Conservation (phyloP, 1,139 yeast species). For the Sugiyamaella paludigena region DNA sequence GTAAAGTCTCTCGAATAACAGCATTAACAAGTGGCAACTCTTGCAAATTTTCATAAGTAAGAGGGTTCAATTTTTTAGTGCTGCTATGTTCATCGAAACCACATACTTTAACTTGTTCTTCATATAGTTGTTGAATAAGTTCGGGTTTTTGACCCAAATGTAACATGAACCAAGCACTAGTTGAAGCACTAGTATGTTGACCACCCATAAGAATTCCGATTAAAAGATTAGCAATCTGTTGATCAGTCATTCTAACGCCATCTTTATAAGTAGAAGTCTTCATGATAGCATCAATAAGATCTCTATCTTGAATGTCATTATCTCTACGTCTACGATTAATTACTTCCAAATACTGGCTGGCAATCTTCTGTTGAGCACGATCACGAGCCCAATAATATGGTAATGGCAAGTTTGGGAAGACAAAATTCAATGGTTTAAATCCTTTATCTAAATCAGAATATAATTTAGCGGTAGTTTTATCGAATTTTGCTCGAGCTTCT, state of each 20-base stretch:
- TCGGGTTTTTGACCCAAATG: slow-evolving; percentile 87
- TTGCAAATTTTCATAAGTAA: slow-evolving; percentile 79
- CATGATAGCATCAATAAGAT: slow-evolving; percentile 86
- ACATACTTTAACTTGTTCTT: slow-evolving; percentile 67
- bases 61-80: slow-evolving; percentile 39
- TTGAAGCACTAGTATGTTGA: slow-evolving; percentile 96
- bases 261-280: slow-evolving; percentile 82
- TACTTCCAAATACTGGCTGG: slow-evolving; percentile 74
- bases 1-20: slow-evolving; percentile 85
- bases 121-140: slow-evolving; percentile 72
- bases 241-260: slow-evolving; percentile 90
- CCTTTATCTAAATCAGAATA: slow-evolving; percentile 95
- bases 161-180: slow-evolving; percentile 90
- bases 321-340: slow-evolving; percentile 66
- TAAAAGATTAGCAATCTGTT: slow-evolving; percentile 87
- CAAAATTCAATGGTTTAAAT: slow-evolving; percentile 93
- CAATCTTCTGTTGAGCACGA: slow-evolving; percentile 77
- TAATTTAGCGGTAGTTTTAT: slow-evolving; percentile 77
- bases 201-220: slow-evolving; percentile 99
- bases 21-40: slow-evolving; percentile 78
- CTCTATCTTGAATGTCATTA: slow-evolving; percentile 79
- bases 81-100: slow-evolving; percentile 42
- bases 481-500: slow-evolving; percentile 81
- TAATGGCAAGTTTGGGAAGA: slow-evolving; percentile 88
- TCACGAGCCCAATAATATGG: slow-evolving; percentile 86